phyloP scores from a whole-genome alignment of 495 filamentous ascomycete genomes.

The Pyrenopolyporus hunteri region DNA sequence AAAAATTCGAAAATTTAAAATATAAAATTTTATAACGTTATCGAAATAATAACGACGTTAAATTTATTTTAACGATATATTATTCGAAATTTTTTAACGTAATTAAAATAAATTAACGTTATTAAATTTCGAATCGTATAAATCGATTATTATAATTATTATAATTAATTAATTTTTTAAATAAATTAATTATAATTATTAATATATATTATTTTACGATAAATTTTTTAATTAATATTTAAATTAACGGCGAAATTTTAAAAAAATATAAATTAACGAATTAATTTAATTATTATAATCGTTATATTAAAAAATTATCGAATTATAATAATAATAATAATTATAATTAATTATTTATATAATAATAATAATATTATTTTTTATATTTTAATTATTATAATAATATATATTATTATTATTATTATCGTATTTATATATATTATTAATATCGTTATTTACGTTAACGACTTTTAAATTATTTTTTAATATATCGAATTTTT shows the following conservation, averaged over 20 bases:
- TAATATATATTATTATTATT: not conserved
- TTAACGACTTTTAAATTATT: not conserved
- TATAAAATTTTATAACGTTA: not conserved
- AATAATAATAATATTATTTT: not conserved
- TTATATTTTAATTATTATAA: not conserved
- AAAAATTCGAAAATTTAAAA: not conserved
- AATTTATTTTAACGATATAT: not conserved
- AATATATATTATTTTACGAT: not conserved
- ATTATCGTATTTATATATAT: not conserved
- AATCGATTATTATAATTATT: not conserved
- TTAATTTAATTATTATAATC: not conserved
- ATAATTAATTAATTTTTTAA: not conserved
- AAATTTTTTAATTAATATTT: not conserved
- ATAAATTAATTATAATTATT: not conserved
- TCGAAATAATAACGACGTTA: not conserved
- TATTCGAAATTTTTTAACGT: not conserved
- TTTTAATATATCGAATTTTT: not conserved
- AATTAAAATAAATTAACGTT: not conserved
- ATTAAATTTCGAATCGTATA: not conserved
- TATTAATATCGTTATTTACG: not conserved
- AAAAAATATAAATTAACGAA: not conserved
- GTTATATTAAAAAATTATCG: not conserved
- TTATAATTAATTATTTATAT: not conserved
- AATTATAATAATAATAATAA: not conserved
- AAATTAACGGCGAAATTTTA: not conserved